Evolutionary conservation across 805 yeast genomes (phyloP).

Genomic region (Kregervanrija pseudodelftensis): DNA sequence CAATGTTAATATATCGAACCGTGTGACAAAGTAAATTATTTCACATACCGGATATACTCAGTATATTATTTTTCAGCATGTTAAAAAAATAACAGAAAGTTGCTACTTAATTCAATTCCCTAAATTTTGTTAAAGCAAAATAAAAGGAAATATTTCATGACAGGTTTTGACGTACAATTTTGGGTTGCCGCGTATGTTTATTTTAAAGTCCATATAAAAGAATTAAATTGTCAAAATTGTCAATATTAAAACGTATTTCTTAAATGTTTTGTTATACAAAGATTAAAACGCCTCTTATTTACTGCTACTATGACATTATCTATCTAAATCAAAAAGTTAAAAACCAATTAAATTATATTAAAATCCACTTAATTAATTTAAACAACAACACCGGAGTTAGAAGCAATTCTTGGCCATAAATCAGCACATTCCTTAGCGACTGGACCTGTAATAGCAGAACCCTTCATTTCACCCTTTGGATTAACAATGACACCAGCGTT

Average conservation of each 20-base stretch:
- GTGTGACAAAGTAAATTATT: background rate
- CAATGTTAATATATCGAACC: background rate
- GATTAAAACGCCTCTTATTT: constrained; percentile 5
- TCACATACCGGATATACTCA: constrained; percentile 7
- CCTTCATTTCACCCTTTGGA: constrained; percentile 99
- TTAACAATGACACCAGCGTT: constrained; percentile 99
- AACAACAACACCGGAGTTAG: constrained; percentile 99
- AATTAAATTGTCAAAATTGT: no score
- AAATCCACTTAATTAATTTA: constrained; percentile 35
- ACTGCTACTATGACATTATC: constrained; percentile 23
- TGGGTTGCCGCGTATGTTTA: no score
- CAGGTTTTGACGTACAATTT: no score
- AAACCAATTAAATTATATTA: constrained; percentile 12
- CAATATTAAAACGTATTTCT: constrained; percentile 3
- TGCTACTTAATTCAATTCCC: no score
- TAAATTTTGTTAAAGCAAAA: no score
- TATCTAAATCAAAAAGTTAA: constrained; percentile 13
- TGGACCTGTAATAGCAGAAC: constrained; percentile 99
- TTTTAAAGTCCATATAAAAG: no score
- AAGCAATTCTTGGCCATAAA: constrained; percentile 99
- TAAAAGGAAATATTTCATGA: no score
- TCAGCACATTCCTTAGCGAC: constrained; percentile 99
- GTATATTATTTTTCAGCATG: no score
- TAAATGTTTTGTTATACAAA: constrained; percentile 10
- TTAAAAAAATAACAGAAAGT: no score